Percentiles rank a stretch among this genome's conserved stretches.
Evolutionary conservation across 306 rosid genomes (phyloP).

Genomic region (Cucurbita moschata): DNA sequence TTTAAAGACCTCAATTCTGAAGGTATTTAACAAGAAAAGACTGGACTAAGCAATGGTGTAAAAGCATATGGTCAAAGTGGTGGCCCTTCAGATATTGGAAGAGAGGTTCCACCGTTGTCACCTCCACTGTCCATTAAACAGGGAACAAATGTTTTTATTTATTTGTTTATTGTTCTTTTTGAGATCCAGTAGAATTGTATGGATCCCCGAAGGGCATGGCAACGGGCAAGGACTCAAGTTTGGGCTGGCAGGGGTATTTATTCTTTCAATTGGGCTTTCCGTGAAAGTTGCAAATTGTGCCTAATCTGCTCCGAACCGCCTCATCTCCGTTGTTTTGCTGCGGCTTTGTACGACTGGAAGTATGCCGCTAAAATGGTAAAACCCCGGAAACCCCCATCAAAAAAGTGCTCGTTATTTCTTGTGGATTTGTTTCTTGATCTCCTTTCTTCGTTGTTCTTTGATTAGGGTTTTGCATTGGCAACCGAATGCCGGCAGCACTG

Average conservation of each 20-base stretch:
- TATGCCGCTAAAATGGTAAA: conserved; percentile 46
- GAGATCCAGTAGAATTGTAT: too few species aligned
- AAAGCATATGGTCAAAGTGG: neutral
- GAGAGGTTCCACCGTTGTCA: neutral
- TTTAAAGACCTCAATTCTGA: neutral
- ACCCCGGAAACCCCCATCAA: neutral
- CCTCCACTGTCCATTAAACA: neutral
- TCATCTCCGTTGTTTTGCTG: neutral
- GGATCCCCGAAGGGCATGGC: neutral
- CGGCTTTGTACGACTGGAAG: neutral
- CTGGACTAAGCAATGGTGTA: neutral
- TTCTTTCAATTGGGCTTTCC: neutral
- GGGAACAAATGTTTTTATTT: too few species aligned
- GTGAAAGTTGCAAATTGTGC: neutral
- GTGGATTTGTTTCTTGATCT: neutral
- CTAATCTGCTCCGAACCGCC: neutral
- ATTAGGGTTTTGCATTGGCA: conserved; percentile 84
- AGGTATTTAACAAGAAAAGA: neutral
- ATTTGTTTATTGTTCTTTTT: too few species aligned
- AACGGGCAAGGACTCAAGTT: neutral
- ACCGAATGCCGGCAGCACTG: conserved; percentile 55
- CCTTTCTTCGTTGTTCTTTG: neutral
- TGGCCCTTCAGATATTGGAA: neutral
- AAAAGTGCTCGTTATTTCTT: neutral
- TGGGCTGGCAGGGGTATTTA: neutral